These are phyloP conservation scores for Blepharisma japonicum DNA, from an alignment of 73 alveolate species.

Conservation along the genomic window DNA sequence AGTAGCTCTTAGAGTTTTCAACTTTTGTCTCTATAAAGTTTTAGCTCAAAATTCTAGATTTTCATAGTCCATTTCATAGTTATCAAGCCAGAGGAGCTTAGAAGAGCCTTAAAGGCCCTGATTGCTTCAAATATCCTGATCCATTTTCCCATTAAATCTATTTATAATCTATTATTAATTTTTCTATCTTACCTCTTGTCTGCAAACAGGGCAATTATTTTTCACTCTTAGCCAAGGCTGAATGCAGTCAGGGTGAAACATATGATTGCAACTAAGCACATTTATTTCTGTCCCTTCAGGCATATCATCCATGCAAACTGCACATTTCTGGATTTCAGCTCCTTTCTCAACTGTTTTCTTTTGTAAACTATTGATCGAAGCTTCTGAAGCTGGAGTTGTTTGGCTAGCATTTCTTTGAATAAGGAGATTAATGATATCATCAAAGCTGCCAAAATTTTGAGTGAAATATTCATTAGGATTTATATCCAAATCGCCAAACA, in stretches of 20 bases:
- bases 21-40: no score
- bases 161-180: no score
- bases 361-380: conserved; percentile 27
- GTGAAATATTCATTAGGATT: neutral
- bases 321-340: conserved; percentile 75
- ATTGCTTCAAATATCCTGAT: no score
- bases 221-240: conserved; percentile 80
- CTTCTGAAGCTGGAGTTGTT: conserved; percentile 9
- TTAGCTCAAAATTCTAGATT: no score
- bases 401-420: neutral
- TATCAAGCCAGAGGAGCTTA: no score
- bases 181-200: conserved; percentile 44
- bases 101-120: no score
- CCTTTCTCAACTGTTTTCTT: conserved; percentile 49
- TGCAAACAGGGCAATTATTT: conserved; percentile 86
- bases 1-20: no score
- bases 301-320: conserved; percentile 72
- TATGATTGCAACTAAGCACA: conserved; percentile 84
- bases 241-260: conserved; percentile 80
- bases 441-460: neutral
- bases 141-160: no score
- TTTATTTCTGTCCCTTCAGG: conserved; percentile 62
- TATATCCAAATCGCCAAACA: no score
- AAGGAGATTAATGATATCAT: neutral
- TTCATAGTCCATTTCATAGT: no score